Conservation (phyloP, 2,329 filamentous ascomycete genomes). For the Exophiala lecanii-corni region DNA sequence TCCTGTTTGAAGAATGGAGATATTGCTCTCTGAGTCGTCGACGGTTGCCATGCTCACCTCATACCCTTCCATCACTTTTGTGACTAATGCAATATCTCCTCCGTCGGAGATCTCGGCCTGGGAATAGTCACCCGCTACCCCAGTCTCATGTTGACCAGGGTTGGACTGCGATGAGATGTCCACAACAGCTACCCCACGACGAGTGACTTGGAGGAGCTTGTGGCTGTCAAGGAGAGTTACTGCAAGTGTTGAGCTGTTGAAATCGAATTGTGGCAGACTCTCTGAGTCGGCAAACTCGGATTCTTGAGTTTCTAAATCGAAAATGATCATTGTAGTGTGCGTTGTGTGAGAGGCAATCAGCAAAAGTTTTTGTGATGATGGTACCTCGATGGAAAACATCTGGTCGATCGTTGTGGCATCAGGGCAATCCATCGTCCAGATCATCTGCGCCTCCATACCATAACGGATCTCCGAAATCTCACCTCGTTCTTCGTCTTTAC, state of each 20-base stretch:
- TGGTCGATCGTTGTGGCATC: constrained; percentile 38
- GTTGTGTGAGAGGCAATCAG: constrained; percentile 39
- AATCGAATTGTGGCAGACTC: constrained; percentile 35
- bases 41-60: constrained; percentile 11
- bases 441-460: constrained; percentile 66
- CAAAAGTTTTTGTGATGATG: constrained; percentile 34
- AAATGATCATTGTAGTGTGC: constrained; percentile 36
- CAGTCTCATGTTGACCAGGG: not conserved
- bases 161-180: not conserved
- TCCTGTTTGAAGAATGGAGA: not conserved
- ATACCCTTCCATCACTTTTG: constrained; percentile 2
- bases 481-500: constrained; percentile 45
- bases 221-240: constrained; percentile 35
- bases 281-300: constrained; percentile 37
- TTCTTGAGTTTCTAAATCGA: constrained; percentile 36
- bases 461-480: constrained; percentile 64
- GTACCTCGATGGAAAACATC: constrained; percentile 42
- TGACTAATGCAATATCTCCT: constrained; percentile 5
- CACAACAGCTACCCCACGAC: constrained; percentile 11
- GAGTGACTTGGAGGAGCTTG: constrained; percentile 41
- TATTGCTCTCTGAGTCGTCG: not conserved
- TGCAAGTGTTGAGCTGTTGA: constrained; percentile 41
- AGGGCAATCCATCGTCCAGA: constrained; percentile 38
- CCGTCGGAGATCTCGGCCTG: constrained; percentile 11
- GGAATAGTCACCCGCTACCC: not conserved